Evolutionary conservation across 257 asterid species (phyloP).

Genomic region (Catharanthus roseus): DNA sequence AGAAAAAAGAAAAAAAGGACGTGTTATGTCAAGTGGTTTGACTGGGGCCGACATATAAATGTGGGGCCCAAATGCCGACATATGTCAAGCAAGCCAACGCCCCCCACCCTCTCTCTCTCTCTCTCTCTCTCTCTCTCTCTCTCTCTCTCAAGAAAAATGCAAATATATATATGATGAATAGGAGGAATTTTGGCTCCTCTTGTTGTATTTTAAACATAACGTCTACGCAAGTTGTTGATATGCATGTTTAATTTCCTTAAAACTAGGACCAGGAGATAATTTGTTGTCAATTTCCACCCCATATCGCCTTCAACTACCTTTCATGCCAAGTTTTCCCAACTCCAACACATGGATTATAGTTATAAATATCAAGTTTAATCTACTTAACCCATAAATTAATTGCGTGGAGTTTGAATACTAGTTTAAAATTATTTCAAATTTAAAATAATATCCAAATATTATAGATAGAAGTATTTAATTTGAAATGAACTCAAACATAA

Average conservation of each 20-base stretch:
- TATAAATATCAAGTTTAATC: too few species aligned
- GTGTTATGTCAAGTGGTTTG: constrained; percentile 15
- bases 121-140: too few species aligned
- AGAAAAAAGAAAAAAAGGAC: neutral
- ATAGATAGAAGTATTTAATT: too few species aligned
- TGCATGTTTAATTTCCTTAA: neutral
- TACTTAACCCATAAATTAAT: too few species aligned
- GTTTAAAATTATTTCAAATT: too few species aligned
- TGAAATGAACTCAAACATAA: too few species aligned
- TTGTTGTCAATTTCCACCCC: neutral
- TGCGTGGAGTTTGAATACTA: too few species aligned
- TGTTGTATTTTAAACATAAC: neutral
- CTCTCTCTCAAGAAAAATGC: too few species aligned
- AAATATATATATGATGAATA: neutral
- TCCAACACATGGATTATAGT: too few species aligned
- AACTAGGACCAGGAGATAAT: neutral
- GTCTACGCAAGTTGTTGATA: neutral
- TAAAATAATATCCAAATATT: too few species aligned
- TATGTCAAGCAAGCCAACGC: constrained; percentile 1
- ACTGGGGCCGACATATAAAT: neutral
- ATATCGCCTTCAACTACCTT: neutral
- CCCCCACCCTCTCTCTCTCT: too few species aligned
- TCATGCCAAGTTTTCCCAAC: neutral
- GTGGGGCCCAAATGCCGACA: constrained; percentile 10
- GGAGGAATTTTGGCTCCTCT: neutral